phyloP scores from a whole-genome alignment of 306 rosid genomes.

The Phaseolus lunatus region DNA sequence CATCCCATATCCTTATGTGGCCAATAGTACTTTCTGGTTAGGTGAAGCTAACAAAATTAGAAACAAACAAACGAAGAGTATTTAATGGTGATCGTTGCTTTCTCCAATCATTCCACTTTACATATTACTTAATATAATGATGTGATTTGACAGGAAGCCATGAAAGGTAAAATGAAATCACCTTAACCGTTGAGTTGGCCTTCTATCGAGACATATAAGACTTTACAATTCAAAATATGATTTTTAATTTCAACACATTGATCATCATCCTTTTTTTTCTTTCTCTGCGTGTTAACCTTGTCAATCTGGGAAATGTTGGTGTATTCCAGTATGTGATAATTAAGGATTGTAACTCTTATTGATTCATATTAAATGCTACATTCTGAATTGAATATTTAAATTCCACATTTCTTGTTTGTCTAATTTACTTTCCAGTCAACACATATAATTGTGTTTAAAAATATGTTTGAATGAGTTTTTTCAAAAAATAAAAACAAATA shows the following conservation, averaged over 20 bases:
- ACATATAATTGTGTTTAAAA: too few relatives aligned
- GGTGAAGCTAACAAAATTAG: neutral
- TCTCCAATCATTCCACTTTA: neutral
- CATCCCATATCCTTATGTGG: conserved; percentile 23
- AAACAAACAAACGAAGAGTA: neutral
- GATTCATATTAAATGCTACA: neutral
- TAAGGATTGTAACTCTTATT: neutral
- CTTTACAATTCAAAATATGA: neutral
- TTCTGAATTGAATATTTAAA: too few relatives aligned
- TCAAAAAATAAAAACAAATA: too few relatives aligned
- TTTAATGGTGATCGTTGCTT: conserved; percentile 2
- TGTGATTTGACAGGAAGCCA: neutral
- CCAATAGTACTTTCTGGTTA: neutral
- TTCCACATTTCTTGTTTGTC: too few relatives aligned
- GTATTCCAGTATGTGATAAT: neutral
- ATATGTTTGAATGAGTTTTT: too few relatives aligned
- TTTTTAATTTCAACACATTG: conserved; percentile 5
- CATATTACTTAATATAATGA: neutral
- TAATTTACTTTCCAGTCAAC: too few relatives aligned
- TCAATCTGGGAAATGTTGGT: neutral
- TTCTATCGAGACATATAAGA: neutral
- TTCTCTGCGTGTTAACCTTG: neutral
- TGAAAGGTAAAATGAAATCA: neutral
- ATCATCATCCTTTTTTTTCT: neutral
- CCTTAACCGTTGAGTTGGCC: neutral